These are phyloP conservation scores for Phyllostachys edulis DNA, from an alignment of 176 grass and related monocot species.

Conservation along the genomic window DNA sequence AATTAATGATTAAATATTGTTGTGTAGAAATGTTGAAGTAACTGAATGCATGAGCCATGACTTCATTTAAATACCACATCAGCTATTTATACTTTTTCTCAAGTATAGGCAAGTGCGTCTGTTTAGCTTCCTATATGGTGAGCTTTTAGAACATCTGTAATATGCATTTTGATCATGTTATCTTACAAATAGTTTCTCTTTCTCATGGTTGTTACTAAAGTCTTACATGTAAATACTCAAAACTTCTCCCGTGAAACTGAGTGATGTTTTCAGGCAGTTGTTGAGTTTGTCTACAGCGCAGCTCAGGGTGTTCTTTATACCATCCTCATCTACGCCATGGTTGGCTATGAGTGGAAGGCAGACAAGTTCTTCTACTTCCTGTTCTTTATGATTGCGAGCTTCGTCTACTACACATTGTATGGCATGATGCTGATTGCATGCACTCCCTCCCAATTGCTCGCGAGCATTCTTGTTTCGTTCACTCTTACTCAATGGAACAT, in stretches of 20 bases:
- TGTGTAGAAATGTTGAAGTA: not conserved
- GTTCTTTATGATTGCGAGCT: conserved; percentile 54
- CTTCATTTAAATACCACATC: not conserved
- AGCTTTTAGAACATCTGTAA: not conserved
- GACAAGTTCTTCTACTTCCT: conserved; percentile 57
- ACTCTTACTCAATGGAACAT: conserved; percentile 71
- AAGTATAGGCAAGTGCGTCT: not conserved
- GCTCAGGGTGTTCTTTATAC: conserved; percentile 49
- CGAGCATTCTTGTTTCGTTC: conserved; percentile 59
- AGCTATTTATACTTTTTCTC: not conserved
- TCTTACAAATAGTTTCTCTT: not conserved
- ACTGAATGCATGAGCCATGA: not conserved
- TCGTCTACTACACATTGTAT: conserved; percentile 70
- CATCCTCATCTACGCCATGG: conserved; percentile 55
- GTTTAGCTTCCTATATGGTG: not conserved
- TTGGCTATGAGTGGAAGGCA: conserved; percentile 49
- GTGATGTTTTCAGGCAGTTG: conserved; percentile 35
- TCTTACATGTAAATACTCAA: not conserved
- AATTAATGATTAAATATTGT: not conserved
- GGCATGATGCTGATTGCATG: conserved; percentile 75
- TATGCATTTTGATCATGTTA: not conserved
- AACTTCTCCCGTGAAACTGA: not conserved
- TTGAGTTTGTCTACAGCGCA: conserved; percentile 55
- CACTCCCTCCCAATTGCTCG: conserved; percentile 64
- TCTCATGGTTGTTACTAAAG: not conserved